phyloP scores from a whole-genome alignment of 2,329 filamentous ascomycete species.

The Cladorrhinum sp. region DNA sequence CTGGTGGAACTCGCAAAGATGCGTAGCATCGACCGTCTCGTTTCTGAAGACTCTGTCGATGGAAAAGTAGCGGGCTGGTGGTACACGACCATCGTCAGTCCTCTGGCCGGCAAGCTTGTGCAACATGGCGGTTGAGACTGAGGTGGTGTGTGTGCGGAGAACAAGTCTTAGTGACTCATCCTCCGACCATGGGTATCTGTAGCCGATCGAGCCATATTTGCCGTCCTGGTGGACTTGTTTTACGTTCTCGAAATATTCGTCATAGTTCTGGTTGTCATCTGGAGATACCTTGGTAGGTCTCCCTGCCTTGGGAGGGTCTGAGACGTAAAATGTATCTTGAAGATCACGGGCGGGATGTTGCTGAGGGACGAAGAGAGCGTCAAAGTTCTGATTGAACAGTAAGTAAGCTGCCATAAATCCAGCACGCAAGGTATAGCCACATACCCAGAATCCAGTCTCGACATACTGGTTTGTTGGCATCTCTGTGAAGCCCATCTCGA shows the following conservation, averaged over 20 bases:
- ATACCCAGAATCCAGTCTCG: slow-evolving; percentile 84
- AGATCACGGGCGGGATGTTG: slow-evolving; percentile 96
- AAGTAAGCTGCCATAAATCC: not conserved
- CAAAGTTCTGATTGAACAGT: slow-evolving; percentile 67
- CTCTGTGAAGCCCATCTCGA: slow-evolving; percentile 97
- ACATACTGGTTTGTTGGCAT: slow-evolving; percentile 95
- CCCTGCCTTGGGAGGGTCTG: slow-evolving; percentile 77
- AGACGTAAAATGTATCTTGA: slow-evolving; percentile 96
- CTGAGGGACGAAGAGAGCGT: slow-evolving; percentile 92
- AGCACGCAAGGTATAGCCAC: not conserved
- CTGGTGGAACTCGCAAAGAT: slow-evolving; percentile 97
- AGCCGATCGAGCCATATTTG: slow-evolving; percentile 92
- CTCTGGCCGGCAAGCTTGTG: slow-evolving; percentile 83
- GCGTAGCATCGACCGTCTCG: slow-evolving; percentile 94
- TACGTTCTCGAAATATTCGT: slow-evolving; percentile 85
- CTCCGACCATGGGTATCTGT: slow-evolving; percentile 89
- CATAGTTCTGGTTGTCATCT: slow-evolving; percentile 64
- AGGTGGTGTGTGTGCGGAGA: slow-evolving; percentile 92
- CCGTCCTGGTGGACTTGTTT: slow-evolving; percentile 84
- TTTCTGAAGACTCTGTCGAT: slow-evolving; percentile 96
- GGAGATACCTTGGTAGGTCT: slow-evolving; percentile 56
- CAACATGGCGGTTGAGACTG: slow-evolving; percentile 85
- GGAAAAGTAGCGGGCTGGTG: slow-evolving; percentile 88
- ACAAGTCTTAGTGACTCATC: slow-evolving; percentile 83
- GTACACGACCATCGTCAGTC: slow-evolving; percentile 64